A percentile compares a stretch with the other conserved stretches of the same genome.
Conservation (phyloP, 345 rosid genomes). For the Pugionium dolabratum region DNA sequence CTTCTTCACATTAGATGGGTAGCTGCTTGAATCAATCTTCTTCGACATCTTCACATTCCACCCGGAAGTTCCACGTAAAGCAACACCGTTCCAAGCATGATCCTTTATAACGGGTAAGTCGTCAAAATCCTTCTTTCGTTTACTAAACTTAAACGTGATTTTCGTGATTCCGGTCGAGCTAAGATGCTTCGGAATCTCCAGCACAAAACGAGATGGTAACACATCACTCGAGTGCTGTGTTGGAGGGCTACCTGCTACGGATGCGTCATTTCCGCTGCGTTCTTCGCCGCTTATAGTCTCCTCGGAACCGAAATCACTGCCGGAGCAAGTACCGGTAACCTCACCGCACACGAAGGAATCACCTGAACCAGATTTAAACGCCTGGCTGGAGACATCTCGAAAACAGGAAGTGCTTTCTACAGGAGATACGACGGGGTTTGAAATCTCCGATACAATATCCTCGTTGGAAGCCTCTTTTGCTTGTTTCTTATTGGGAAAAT, state of each 20-base stretch:
- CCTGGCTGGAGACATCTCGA: constrained; percentile 58
- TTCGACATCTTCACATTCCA: constrained; percentile 72
- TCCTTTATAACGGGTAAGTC: constrained; percentile 25
- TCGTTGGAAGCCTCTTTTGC: constrained; percentile 70
- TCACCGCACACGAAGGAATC: constrained; percentile 38
- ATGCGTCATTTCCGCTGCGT: constrained; percentile 40
- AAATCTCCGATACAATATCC: constrained; percentile 78
- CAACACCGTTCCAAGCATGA: constrained; percentile 27
- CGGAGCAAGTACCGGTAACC: constrained; percentile 26
- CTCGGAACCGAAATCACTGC: constrained; percentile 44
- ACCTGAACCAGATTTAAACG: constrained; percentile 32
- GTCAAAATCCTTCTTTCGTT: constrained; percentile 58
- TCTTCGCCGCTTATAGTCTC: constrained; percentile 64
- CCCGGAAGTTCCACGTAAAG: constrained; percentile 41
- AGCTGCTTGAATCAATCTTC: constrained; percentile 63
- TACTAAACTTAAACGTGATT: constrained; percentile 81
- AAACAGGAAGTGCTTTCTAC: constrained; percentile 50
- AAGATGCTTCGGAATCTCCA: constrained; percentile 86
- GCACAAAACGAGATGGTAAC: constrained; percentile 57
- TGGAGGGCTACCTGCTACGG: constrained; percentile 11
- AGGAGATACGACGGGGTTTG: constrained; percentile 67
- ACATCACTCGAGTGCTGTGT: constrained; percentile 40
- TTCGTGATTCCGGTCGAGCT: constrained; percentile 83
- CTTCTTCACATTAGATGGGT: constrained; percentile 80
- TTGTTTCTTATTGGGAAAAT: constrained; percentile 55